Base-by-base conservation (phyloP, 1,284 basidiomycete genomes). In the Schizophyllum commune region DNA sequence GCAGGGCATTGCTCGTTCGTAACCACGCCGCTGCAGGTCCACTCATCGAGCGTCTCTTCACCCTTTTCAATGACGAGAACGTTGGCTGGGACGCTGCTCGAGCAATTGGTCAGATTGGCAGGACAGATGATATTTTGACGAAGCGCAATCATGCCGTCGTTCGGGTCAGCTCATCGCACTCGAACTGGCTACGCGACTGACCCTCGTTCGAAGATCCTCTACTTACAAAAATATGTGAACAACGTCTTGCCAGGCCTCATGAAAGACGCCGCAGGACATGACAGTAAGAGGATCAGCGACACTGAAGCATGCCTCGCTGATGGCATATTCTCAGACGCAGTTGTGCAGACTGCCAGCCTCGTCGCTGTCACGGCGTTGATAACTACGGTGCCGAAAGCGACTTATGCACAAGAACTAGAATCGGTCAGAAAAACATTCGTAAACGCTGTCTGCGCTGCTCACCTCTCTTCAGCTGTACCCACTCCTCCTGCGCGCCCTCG, bases 351-450 rank as follows among this genome's bases (percentile, higher is more conserved):
- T 1, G 85, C 93, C 1, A 88, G 92, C 71, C 83, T 99, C 5
- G 85, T 94, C 20, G 92, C 94, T 1, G 81, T 99, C 15, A 86
- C 92, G 0, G 88, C 88, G 7, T 77, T 98, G 7, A 84, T 98
- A 61, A 88, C 87, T 58, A 83, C 89, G 6, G 82, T 94, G 15
- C 94, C 96, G 0, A 88, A 89, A 63, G 80, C 87, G 1, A 75
- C 90, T 4, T 94, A 92, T 68, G 74, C 79, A 3, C 75, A 81
- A 34, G 83, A 92, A 65, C 80, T 96, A 70, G 71, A 86, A 5
- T 81, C 79, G 15, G 39, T 47, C 39, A 47, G 39, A 4, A 3
- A 8, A 47, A 2, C 8, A 9, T 13, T 47, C 39, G 9, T 47
- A 2, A 13, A 17, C 39, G 8, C 8, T 3, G 9, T 2, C 2